phyloP scores from a whole-genome alignment of 495 filamentous ascomycete genomes.

The Geopyxis carbonaria region DNA sequence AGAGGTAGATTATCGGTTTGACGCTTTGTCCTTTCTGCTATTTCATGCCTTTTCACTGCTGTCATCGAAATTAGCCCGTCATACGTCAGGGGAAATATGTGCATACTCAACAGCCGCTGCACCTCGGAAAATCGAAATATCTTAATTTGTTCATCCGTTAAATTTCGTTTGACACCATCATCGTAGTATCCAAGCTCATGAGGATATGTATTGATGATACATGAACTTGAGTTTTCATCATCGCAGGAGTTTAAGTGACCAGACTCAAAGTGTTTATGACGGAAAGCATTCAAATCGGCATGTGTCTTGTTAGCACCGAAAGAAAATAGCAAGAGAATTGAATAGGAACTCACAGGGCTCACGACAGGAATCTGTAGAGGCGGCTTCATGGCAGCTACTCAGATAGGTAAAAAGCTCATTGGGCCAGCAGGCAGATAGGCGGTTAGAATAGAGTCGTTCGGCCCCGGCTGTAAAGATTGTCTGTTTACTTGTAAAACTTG shows the following conservation, averaged over 20 bases:
- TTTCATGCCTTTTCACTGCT: constrained; percentile 8
- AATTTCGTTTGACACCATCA: constrained; percentile 75
- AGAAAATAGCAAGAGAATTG: neutral
- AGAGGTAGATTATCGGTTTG: constrained; percentile 4
- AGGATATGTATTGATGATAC: constrained; percentile 44
- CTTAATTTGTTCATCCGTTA: constrained; percentile 80
- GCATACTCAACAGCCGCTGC: constrained; percentile 39
- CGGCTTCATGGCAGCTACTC: neutral
- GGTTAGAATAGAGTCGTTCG: no score
- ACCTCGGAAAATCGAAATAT: constrained; percentile 88
- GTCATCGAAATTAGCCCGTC: neutral
- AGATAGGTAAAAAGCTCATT: neutral
- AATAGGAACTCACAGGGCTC: constrained; percentile 1
- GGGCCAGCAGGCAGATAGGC: neutral
- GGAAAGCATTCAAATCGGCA: constrained; percentile 2
- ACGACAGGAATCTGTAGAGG: neutral
- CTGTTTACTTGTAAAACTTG: no score
- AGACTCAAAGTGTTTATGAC: constrained; percentile 1
- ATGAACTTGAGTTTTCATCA: neutral
- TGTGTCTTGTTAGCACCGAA: neutral
- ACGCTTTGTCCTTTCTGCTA: constrained; percentile 7
- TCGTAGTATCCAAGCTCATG: constrained; percentile 74
- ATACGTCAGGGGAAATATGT: neutral
- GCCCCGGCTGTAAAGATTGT: no score
- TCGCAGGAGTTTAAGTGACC: neutral